Evolutionary conservation across 2,329 filamentous ascomycete genomes (phyloP).

Genomic region (Talaromyces rugulosus): DNA sequence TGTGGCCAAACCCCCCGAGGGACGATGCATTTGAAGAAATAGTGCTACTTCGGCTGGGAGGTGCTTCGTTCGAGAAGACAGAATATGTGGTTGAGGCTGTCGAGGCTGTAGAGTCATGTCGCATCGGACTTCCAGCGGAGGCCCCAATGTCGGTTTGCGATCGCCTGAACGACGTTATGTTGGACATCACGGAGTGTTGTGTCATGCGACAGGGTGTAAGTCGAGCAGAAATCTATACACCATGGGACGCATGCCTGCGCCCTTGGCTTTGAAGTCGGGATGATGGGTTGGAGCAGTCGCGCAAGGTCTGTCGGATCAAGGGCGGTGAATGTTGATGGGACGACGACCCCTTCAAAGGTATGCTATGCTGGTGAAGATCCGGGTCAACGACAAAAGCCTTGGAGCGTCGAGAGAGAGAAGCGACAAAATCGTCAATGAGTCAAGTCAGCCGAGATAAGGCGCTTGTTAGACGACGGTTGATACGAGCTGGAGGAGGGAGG

Average conservation of each 20-base stretch:
- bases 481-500: conserved; percentile 3
- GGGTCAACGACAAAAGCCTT: neutral
- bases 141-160: conserved; percentile 37
- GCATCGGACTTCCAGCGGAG: conserved; percentile 44
- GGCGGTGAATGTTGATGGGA: neutral
- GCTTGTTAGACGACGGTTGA: neutral
- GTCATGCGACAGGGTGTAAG: conserved; percentile 27
- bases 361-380: neutral
- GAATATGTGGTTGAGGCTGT: conserved; percentile 53
- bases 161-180: conserved; percentile 31
- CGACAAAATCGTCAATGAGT: neutral
- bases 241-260: conserved; percentile 39
- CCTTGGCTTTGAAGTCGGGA: conserved; percentile 10
- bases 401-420: neutral
- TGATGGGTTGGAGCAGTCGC: neutral
- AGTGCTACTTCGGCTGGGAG: conserved; percentile 61
- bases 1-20: conserved; percentile 52
- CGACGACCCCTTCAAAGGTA: neutral
- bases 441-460: conserved; percentile 8
- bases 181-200: conserved; percentile 35
- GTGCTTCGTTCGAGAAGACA: conserved; percentile 43
- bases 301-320: neutral
- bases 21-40: conserved; percentile 66
- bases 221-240: conserved; percentile 23
- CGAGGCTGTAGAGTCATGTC: conserved; percentile 54